Percentiles rank a stretch among this genome's conserved stretches.
These are phyloP conservation scores for Nidula microcarpa DNA, from an alignment of 768 basidiomycete genomes.

Conservation along the genomic window DNA sequence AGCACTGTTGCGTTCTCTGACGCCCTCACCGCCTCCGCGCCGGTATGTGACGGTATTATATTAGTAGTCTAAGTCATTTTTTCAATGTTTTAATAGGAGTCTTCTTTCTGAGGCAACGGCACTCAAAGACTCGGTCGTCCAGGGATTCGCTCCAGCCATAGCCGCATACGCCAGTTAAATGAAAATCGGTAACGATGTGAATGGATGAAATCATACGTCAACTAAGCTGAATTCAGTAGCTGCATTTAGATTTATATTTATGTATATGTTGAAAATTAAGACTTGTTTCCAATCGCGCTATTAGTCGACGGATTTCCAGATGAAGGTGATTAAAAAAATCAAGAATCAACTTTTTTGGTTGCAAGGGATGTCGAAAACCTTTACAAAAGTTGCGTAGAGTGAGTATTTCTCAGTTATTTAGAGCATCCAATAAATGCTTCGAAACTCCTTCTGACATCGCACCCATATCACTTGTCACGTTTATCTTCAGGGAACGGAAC, in stretches of 20 bases:
- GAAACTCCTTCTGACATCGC: not conserved
- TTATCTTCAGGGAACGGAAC: not conserved
- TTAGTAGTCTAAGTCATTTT: no score
- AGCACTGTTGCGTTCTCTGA: slow-evolving; percentile 20
- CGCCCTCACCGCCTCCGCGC: slow-evolving; percentile 17
- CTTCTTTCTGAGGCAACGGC: no score
- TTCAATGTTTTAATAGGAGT: no score
- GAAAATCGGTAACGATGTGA: no score
- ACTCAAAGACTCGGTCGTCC: no score
- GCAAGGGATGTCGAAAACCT: not conserved
- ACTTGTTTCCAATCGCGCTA: not conserved
- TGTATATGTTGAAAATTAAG: not conserved
- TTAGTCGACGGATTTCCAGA: not conserved
- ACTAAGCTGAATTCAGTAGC: no score
- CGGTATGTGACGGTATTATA: slow-evolving; percentile 13
- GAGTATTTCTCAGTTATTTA: not conserved
- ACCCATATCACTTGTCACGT: not conserved
- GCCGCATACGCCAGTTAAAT: no score
- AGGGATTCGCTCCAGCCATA: no score
- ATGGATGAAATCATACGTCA: no score
- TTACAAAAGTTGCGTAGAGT: not conserved
- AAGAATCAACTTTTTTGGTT: not conserved
- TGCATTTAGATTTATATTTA: no score
- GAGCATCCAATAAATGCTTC: not conserved
- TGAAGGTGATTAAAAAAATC: not conserved